A percentile compares a stretch with the other conserved stretches of the same genome.
These are phyloP conservation scores for Salix brachista DNA, from an alignment of 345 rosid species.

Conservation along the genomic window DNA sequence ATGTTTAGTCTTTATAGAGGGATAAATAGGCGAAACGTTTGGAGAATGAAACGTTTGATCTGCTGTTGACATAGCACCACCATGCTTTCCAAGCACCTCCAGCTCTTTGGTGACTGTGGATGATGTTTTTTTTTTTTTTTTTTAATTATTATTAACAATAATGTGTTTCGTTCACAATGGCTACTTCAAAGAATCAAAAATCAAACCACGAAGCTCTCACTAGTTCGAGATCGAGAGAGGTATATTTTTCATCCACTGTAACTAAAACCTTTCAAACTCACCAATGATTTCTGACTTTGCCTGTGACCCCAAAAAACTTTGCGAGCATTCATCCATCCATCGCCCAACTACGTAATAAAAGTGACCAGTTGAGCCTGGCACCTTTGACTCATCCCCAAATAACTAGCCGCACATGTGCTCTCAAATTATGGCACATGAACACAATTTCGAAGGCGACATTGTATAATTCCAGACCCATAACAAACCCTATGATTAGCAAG, in stretches of 20 bases:
- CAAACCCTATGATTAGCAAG: not conserved
- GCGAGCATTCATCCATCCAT: not conserved
- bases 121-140: not conserved
- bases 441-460: not conserved
- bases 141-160: no score
- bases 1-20: no score
- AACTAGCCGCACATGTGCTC: constrained; percentile 7
- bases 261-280: not conserved
- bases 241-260: constrained; percentile 11
- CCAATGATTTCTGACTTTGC: constrained; percentile 8
- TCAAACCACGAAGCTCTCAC: not conserved
- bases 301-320: not conserved
- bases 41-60: no score
- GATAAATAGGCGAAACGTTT: no score
- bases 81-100: constrained; percentile 6
- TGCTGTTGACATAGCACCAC: no score
- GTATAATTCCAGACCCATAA: not conserved
- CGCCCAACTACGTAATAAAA: not conserved
- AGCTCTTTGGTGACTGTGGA: not conserved
- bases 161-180: not conserved
- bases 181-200: constrained; percentile 5
- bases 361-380: not conserved
- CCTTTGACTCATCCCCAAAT: constrained; percentile 15
- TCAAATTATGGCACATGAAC: not conserved
- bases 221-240: not conserved